These are phyloP conservation scores for Bruguiera parviflora DNA, from an alignment of 345 rosid genomes.

Conservation along the genomic window DNA sequence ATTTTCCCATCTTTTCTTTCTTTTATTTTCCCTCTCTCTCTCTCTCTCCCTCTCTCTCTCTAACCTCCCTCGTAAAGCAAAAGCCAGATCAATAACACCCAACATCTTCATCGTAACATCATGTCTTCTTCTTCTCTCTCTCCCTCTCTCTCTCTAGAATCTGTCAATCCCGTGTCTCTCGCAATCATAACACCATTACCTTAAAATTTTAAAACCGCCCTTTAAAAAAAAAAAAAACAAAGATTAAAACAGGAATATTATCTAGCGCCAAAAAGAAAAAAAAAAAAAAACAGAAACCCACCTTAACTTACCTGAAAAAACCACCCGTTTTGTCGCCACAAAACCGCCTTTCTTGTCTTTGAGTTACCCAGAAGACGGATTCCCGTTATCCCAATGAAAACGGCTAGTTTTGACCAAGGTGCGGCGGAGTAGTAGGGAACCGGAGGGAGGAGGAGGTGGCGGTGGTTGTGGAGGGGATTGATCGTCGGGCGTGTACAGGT, in stretches of 20 bases:
- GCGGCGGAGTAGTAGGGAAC: not conserved
- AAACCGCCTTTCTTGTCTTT: slow-evolving; percentile 6
- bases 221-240: not conserved
- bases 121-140: not conserved
- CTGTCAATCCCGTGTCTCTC: slow-evolving; percentile 45
- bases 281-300: not conserved
- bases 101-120: not conserved
- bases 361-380: not conserved
- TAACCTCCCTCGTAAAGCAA: not conserved
- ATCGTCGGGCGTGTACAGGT: slow-evolving; percentile 7
- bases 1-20: too few relatives aligned
- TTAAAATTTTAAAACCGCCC: not conserved
- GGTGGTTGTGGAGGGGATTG: not conserved
- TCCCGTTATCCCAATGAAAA: not conserved
- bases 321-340: slow-evolving; percentile 16
- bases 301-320: slow-evolving; percentile 16
- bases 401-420: not conserved
- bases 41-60: not conserved
- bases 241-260: not conserved
- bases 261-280: not conserved
- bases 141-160: slow-evolving; percentile 7
- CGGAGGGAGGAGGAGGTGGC: too few relatives aligned
- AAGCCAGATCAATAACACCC: not conserved
- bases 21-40: not conserved
- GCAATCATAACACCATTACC: slow-evolving; percentile 20